Percentiles rank a stretch among this genome's conserved stretches.
Conservation (phyloP, 768 basidiomycete genomes). For the Auricularia sp. region DNA sequence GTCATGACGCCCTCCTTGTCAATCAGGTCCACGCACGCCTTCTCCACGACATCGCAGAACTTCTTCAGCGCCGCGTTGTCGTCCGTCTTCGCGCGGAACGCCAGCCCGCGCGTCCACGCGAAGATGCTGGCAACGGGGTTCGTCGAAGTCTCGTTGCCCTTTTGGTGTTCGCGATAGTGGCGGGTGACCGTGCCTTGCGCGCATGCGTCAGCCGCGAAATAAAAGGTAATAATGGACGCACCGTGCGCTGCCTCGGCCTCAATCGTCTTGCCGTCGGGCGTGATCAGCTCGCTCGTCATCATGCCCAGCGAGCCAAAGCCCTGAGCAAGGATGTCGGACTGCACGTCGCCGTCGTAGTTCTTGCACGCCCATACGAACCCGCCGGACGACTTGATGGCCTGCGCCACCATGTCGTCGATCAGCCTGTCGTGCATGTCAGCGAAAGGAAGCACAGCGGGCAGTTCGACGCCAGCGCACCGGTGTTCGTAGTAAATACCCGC, state of each 20-base stretch:
- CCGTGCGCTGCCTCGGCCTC: constrained; percentile 98
- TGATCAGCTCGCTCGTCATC: constrained; percentile 96
- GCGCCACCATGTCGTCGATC: constrained; percentile 98
- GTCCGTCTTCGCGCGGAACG: constrained; percentile 90
- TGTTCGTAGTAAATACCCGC: constrained; percentile 87
- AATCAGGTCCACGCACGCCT: constrained; percentile 82
- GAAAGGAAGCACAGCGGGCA: constrained; percentile 4
- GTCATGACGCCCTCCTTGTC: constrained; percentile 90
- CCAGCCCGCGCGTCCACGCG: constrained; percentile 93
- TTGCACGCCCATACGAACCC: constrained; percentile 76
- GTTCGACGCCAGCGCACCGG: constrained; percentile 28
- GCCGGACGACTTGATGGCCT: constrained; percentile 91
- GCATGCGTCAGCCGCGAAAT: background rate
- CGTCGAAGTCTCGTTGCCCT: constrained; percentile 94
- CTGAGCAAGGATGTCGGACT: constrained; percentile 92
- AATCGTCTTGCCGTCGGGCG: constrained; percentile 85
- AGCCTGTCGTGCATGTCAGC: constrained; percentile 24
- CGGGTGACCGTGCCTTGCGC: constrained; percentile 73
- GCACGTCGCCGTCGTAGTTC: constrained; percentile 67
- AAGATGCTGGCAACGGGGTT: constrained; percentile 99
- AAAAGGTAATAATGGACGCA: constrained; percentile 15
- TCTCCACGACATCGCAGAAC: constrained; percentile 78
- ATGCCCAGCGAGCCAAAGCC: constrained; percentile 95
- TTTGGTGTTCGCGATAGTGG: constrained; percentile 95
- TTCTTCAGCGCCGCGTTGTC: constrained; percentile 58